Evolutionary conservation across 2,329 filamentous ascomycete genomes (phyloP).

Genomic region (Colletotrichum kahawae): DNA sequence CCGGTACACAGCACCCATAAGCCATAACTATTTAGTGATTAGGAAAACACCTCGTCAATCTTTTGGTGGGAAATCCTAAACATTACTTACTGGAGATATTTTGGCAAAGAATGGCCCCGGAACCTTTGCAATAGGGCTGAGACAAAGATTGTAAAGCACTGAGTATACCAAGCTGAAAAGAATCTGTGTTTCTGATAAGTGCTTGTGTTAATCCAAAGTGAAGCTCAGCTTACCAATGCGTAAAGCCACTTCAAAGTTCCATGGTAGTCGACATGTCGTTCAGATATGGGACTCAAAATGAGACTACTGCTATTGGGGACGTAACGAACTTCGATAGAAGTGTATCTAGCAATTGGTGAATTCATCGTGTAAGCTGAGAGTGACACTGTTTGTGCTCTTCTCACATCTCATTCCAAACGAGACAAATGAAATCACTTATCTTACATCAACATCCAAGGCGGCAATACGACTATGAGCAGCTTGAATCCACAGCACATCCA

Average conservation of each 20-base stretch:
- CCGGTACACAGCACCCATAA: neutral
- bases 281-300: neutral
- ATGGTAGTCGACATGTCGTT: neutral
- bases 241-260: neutral
- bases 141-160: neutral
- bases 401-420: neutral
- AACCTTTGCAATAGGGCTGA: neutral
- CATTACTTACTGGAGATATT: neutral
- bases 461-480: neutral
- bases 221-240: neutral
- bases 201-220: accelerated
- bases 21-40: neutral
- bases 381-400: neutral
- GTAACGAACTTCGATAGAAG: neutral
- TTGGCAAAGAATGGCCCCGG: neutral
- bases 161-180: neutral
- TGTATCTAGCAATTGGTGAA: neutral
- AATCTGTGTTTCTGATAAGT: neutral
- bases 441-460: neutral
- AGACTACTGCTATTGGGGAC: neutral
- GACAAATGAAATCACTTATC: neutral
- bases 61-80: neutral
- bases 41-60: neutral
- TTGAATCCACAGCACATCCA: neutral
- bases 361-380: neutral